Base-by-base conservation (phyloP, 306 rosid species). In the Sophora flavescens region DNA sequence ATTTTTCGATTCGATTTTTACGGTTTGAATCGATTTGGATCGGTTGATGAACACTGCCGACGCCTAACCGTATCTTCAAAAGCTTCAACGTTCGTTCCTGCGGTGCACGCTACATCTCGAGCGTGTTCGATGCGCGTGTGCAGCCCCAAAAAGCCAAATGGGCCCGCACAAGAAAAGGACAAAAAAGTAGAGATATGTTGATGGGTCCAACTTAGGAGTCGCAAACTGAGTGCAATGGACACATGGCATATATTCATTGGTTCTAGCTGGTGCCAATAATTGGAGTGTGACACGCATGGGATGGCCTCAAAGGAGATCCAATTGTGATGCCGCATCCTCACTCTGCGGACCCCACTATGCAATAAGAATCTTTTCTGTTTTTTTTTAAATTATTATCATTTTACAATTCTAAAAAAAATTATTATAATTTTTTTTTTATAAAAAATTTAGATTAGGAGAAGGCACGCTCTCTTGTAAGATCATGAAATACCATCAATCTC, bases 21-120 rank as follows among this genome's bases (percentile, higher is more conserved):
- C n/a, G n/a, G n/a, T n/a, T n/a, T n/a, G n/a, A n/a, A n/a, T n/a
- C n/a, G n/a, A n/a, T n/a, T n/a, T n/a, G n/a, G n/a, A n/a, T n/a
- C n/a, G n/a, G n/a, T n/a, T n/a, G n/a, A n/a, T n/a, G n/a, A n/a
- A n/a, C n/a, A n/a, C n/a, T n/a, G n/a, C n/a, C n/a, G n/a, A n/a
- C n/a, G 4, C 53, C 4, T 5, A 8, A 52, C 44, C 8, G 26
- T 38, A 39, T 17, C 56, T 2, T 54, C 8, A 42, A 11, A 64
- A 22, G 63, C 22, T 75, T 52, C 57, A 65, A 64, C 57, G 54
- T 2, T 14, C 62, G n/a, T 56, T 22, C 22, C 22, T 22, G 41
- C 57, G 13, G 44, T 63, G 47, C 68, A 53, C 67, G 64, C 80
- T 38, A 72, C 79, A 62, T 32, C 61, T 63, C 82, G 76, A 69